phyloP scores from a whole-genome alignment of 257 asterid genomes.

The Solanum sparsipilum region DNA sequence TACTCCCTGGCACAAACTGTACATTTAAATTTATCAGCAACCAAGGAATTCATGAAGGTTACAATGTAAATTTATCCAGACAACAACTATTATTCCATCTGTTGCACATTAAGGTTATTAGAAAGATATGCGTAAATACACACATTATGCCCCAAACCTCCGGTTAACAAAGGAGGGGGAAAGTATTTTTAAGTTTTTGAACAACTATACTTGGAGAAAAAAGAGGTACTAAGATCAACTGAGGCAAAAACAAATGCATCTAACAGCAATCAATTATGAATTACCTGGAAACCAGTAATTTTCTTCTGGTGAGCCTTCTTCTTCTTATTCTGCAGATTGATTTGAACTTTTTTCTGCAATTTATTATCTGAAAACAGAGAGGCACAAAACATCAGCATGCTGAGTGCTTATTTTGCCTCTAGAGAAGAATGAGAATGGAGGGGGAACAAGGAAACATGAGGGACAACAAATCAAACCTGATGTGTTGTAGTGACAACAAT shows the following conservation, averaged over 20 bases:
- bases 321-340: conserved; percentile 87
- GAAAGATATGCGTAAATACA: neutral
- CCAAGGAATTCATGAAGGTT: neutral
- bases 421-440: neutral
- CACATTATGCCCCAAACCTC: neutral
- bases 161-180: neutral
- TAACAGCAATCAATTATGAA: neutral
- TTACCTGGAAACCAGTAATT: conserved; percentile 98
- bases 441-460: neutral
- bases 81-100: neutral
- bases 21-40: conserved; percentile 15
- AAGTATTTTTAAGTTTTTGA: neutral
- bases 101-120: neutral
- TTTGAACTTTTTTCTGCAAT: conserved; percentile 58
- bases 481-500: conserved; percentile 72
- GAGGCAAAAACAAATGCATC: neutral
- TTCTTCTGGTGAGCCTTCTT: conserved; percentile 92
- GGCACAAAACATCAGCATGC: neutral
- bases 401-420: neutral
- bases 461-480: conserved; percentile 38
- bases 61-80: neutral
- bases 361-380: conserved; percentile 54
- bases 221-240: neutral
- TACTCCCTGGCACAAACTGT: conserved; percentile 96
- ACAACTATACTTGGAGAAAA: neutral